Evolutionary conservation across 345 rosid species (phyloP), one percentile per base, ranked within the genome.

Genomic region (Limnanthes douglasii): DNA sequence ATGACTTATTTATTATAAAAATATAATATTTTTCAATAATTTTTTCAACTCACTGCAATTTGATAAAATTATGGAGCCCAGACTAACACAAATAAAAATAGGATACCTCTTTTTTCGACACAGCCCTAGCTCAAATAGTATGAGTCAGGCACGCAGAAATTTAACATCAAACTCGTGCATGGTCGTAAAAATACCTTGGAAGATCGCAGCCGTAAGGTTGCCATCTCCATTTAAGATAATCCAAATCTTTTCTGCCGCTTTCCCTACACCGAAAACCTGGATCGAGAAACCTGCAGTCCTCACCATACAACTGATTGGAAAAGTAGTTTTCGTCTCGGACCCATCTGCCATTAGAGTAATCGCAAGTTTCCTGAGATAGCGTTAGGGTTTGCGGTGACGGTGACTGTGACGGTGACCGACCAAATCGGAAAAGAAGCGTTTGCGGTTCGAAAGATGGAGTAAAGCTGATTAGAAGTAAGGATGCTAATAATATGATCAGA

Each of bases 201-300:
- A 84, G 64, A 57, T 72, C 57, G 34, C 98, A 77, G 33, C 73
- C 66, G 18, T 79, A 22, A 3, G 95, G 94, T 46, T 80, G 79
- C 94, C 98, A 90, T 38, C 84, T 67, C 98, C 97, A 84, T 21
- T 68, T 66, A 11, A 47, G 83, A 60, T 57, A 84, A 46, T 54
- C 79, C 0, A 43, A 45, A 23, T 84, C 86, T 12, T 45, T 55
- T 50, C 98, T 70, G 12, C 98, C 95, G 2, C 65, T 66, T 5
- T 30, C 32, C 1, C 21, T 69, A 37, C 95, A 84, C 3, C 65
- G 78, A 45, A 90, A 84, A 4, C 95, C 98, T 0, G 77, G 71
- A 47, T 84, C 92, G 17, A 84, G 86, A 53, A 88, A 88, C 5
- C 64, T 73, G 71, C 92, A 90, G 21, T 48, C 58, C 22, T 90